Evolutionary conservation across 495 filamentous ascomycete species (phyloP).

Genomic region (Pyrenula aspistea): DNA sequence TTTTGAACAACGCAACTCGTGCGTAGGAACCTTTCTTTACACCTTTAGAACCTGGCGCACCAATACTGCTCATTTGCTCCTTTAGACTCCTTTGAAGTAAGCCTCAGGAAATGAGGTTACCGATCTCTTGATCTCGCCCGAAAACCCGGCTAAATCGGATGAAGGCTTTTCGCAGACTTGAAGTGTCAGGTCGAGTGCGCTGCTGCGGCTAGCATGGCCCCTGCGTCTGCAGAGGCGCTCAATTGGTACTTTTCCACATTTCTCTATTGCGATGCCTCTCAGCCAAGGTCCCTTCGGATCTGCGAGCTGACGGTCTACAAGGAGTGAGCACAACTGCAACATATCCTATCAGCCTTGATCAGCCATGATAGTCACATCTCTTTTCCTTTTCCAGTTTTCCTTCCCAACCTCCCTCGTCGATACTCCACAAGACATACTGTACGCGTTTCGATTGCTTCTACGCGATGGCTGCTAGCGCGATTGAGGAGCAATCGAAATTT

Average conservation of each 20-base stretch:
- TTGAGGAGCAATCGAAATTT: neutral
- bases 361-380: neutral
- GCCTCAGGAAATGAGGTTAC: neutral
- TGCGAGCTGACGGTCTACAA: neutral
- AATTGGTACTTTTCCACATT: neutral
- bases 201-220: neutral
- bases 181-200: neutral
- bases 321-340: neutral
- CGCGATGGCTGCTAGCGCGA: neutral
- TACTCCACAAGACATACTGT: neutral
- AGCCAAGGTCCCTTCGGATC: neutral
- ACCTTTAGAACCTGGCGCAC: too few relatives aligned
- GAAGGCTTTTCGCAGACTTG: neutral
- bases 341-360: neutral
- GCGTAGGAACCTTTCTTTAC: too few relatives aligned
- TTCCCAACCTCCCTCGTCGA: neutral
- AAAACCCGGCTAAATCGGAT: neutral
- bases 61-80: too few relatives aligned
- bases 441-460: neutral
- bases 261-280: neutral
- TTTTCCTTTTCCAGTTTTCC: neutral
- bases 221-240: neutral
- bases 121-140: neutral
- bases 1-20: too few relatives aligned
- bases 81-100: too few relatives aligned